Base-by-base conservation (phyloP, 768 basidiomycete species). In the Rhodotorula sphaerocarpa region DNA sequence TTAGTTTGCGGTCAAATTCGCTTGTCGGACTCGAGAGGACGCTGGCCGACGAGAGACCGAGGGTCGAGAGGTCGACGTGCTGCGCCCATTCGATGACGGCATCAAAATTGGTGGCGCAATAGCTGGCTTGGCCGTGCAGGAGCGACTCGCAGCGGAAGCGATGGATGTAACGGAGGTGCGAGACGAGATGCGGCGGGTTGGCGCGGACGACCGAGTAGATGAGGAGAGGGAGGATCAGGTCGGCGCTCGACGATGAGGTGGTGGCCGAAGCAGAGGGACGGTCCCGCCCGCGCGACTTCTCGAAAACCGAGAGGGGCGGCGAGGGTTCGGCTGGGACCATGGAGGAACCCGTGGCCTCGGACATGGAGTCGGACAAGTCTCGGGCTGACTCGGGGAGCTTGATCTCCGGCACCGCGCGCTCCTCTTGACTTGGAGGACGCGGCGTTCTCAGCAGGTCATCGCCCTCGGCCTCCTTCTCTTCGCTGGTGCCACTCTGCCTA, bases 1-100 rank as follows among this genome's bases (percentile, higher is more conserved):
- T 16, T 16, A 39, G 36, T 16, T 39, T 39, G 36, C 16, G 36
- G 16, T 39, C 36, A 16, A 9, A 10, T 9, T 39, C 36, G 36
- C 16, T 39, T 39, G 36, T 16, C 10, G 57, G 18, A 15, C 47
- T 12, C 34, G 30, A 61, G 57, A 30, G 66, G 31, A 77, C 72
- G 51, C 73, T 75, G 48, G 74, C 75, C 12, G 74, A 54, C 3
- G 69, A 89, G 75, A 69, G 76, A 1, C 82, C 84, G 25, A 87
- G 77, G 2, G 80, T 82, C 12, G 81, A 85, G 59, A 95, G 78
- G 76, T 96, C 90, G 41, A 96, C 90, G 73, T 91, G 88, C 77
- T 93, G 90, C 55, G 96, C 79, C 74, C 96, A 99, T 73, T 96
- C 92, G 2, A 88, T 88, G 9, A 93, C 91, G 16, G 93, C 93